These are phyloP conservation scores for Globisporangium mamillatum DNA, from an alignment of 352 stramenopile species.

Conservation along the genomic window DNA sequence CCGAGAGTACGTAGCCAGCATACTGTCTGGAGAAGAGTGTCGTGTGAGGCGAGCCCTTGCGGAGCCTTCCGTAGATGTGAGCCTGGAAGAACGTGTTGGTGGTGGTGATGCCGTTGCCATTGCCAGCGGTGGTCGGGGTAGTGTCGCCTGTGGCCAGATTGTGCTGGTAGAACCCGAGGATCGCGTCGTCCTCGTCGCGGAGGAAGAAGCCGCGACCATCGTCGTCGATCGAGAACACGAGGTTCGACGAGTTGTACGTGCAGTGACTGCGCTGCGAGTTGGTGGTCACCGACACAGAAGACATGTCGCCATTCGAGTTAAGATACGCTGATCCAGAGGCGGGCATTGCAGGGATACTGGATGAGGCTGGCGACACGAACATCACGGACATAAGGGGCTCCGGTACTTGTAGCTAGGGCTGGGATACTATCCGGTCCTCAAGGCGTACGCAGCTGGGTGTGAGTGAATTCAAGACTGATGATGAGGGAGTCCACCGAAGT, in stretches of 20 bases:
- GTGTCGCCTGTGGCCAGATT: not conserved
- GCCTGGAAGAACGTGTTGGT: constrained; percentile 47
- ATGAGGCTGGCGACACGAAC: too few relatives aligned
- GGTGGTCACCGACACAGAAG: too few relatives aligned
- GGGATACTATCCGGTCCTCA: too few relatives aligned
- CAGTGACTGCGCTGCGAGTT: too few relatives aligned
- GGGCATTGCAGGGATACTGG: too few relatives aligned
- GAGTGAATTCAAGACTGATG: too few relatives aligned
- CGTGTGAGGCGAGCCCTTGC: constrained; percentile 8
- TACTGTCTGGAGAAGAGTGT: constrained; percentile 12
- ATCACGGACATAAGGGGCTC: too few relatives aligned
- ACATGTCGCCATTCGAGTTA: too few relatives aligned
- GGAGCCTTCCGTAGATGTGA: constrained; percentile 55
- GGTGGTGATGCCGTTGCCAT: constrained; percentile 22
- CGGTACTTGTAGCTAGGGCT: too few relatives aligned
- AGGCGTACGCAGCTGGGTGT: too few relatives aligned
- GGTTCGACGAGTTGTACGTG: constrained; percentile 1
- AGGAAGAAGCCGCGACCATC: not conserved
- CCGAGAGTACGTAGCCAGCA: constrained; percentile 16
- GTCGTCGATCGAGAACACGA: constrained; percentile 11
- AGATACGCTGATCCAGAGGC: too few relatives aligned
- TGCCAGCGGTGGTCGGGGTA: not conserved
- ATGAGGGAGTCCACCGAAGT: too few relatives aligned
- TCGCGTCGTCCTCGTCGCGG: not conserved
- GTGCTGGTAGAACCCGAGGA: constrained; percentile 5